These are phyloP conservation scores for Clohesyomyces aquaticus DNA, from an alignment of 495 filamentous ascomycete species.

Conservation along the genomic window DNA sequence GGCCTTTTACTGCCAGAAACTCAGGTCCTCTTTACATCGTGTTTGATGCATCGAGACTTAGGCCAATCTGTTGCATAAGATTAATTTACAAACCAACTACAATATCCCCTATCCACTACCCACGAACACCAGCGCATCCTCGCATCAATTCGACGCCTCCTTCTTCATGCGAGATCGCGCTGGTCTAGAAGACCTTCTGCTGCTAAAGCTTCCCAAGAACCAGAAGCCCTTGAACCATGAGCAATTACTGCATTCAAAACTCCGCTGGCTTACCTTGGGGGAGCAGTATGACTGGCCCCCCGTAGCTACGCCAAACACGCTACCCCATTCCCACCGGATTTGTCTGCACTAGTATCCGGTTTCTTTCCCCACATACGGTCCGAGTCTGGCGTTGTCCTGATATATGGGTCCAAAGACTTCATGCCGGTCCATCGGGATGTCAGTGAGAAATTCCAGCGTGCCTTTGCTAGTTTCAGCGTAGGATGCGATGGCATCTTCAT, in stretches of 20 bases:
- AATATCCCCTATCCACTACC: slow-evolving; percentile 32
- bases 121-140: neutral
- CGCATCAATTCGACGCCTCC: slow-evolving; percentile 22
- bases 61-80: slow-evolving; percentile 31
- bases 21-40: slow-evolving; percentile 31
- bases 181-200: slow-evolving; percentile 11
- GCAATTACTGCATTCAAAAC: slow-evolving; percentile 36
- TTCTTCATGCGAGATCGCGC: slow-evolving; percentile 29
- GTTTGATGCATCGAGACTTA: slow-evolving; percentile 36
- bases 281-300: slow-evolving; percentile 39
- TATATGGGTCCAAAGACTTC: slow-evolving; percentile 35
- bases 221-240: slow-evolving; percentile 33
- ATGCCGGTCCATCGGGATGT: slow-evolving; percentile 41
- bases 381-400: slow-evolving; percentile 35
- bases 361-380: slow-evolving; percentile 35
- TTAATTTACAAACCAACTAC: slow-evolving; percentile 35
- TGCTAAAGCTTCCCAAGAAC: slow-evolving; percentile 24
- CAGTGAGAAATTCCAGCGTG: slow-evolving; percentile 34
- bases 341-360: slow-evolving; percentile 27
- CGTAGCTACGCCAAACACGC: slow-evolving; percentile 33
- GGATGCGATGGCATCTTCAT: slow-evolving; percentile 40
- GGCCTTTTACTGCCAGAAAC: slow-evolving; percentile 33
- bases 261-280: slow-evolving; percentile 40
- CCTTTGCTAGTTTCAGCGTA: slow-evolving; percentile 39
- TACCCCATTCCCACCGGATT: slow-evolving; percentile 32